These are phyloP conservation scores for Salix viminalis DNA, from an alignment of 345 rosid species.

Conservation along the genomic window DNA sequence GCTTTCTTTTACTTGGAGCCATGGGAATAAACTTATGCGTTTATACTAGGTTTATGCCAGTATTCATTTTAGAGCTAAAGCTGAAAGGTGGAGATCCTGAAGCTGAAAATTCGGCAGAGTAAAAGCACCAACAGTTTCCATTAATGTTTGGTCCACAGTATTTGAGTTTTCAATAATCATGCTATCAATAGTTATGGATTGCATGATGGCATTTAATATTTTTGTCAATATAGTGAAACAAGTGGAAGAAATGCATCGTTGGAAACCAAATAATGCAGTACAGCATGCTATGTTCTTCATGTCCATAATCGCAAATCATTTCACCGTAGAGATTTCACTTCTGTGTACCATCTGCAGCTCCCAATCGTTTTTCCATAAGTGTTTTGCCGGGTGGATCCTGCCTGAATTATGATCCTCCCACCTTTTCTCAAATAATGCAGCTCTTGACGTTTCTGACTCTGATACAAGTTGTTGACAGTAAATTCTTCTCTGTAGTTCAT, in stretches of 20 bases:
- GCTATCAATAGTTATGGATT: background rate
- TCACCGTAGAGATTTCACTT: background rate
- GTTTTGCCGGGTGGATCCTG: background rate
- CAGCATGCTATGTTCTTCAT: slow-evolving; percentile 6
- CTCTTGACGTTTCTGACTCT: background rate
- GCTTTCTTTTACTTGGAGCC: background rate
- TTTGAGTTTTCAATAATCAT: background rate
- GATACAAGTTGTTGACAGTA: background rate
- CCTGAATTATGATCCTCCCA: slow-evolving; percentile 6
- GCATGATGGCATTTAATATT: background rate
- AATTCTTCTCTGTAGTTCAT: background rate
- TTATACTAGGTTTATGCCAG: background rate
- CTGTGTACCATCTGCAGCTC: background rate
- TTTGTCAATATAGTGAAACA: background rate
- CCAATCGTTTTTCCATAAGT: background rate
- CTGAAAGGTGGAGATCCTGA: background rate
- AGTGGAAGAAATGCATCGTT: background rate
- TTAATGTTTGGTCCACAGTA: no score
- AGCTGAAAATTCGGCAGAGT: background rate
- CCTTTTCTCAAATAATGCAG: background rate
- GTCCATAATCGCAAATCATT: slow-evolving; percentile 1
- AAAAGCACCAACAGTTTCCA: background rate
- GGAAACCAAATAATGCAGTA: slow-evolving; percentile 7
- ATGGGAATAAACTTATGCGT: background rate
- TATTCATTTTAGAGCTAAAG: background rate